These are phyloP conservation scores for Angophora floribunda DNA, from an alignment of 345 rosid genomes.

Conservation along the genomic window DNA sequence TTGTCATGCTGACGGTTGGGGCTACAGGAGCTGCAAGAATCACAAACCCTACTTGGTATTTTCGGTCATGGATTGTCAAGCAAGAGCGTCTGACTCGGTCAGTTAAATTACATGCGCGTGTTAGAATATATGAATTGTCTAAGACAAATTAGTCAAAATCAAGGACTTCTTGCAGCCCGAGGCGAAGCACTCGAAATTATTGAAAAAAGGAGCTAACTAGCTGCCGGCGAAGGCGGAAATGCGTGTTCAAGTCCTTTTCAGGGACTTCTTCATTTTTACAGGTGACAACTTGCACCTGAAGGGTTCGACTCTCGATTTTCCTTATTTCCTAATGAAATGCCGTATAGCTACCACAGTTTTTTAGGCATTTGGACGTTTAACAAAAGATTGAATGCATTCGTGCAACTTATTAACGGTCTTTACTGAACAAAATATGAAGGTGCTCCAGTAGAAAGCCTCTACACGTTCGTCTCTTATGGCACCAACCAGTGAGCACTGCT, in stretches of 20 bases:
- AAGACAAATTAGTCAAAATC: neutral
- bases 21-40: neutral
- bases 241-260: neutral
- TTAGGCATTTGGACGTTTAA: neutral
- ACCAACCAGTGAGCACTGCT: neutral
- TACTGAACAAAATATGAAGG: neutral
- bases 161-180: neutral
- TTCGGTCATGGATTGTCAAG: neutral
- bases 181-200: neutral
- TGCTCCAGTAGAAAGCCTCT: neutral
- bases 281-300: neutral
- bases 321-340: neutral
- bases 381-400: neutral
- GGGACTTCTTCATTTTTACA: neutral
- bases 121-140: neutral
- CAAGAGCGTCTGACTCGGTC: neutral
- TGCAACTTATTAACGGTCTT: neutral
- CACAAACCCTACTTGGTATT: neutral
- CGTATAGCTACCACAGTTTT: neutral
- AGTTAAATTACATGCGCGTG: neutral
- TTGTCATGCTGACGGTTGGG: neutral
- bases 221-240: neutral
- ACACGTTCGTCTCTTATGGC: neutral
- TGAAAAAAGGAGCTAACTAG: neutral
- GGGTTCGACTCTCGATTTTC: neutral